phyloP scores from a whole-genome alignment of 169 alveolate genomes.

The Blepharisma undulans region DNA sequence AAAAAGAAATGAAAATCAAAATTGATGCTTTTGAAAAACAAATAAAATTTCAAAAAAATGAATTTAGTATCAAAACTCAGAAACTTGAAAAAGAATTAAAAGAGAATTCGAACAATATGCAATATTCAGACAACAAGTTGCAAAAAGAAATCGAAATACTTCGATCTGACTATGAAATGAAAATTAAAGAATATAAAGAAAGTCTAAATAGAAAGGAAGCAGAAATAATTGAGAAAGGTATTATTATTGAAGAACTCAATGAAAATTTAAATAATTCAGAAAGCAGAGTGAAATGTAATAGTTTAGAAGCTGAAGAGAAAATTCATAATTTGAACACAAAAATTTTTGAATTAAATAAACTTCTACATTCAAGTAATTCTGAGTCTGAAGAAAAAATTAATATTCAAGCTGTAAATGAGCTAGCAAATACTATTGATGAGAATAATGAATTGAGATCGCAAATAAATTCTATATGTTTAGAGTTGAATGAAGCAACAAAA shows the following conservation, averaged over 20 bases:
- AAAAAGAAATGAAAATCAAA: background rate
- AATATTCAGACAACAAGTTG: too few relatives aligned
- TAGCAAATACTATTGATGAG: background rate
- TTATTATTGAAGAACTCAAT: background rate
- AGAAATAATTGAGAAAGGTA: background rate
- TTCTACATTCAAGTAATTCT: background rate
- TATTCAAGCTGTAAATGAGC: background rate
- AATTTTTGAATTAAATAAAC: background rate
- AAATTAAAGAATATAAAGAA: background rate
- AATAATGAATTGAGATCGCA: background rate
- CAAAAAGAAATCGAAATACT: background rate
- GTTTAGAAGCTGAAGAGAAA: background rate
- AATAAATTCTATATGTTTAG: background rate
- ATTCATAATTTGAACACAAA: background rate
- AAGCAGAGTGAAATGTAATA: background rate
- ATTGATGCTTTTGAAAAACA: background rate
- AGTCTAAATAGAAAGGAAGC: background rate
- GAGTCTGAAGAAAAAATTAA: background rate
- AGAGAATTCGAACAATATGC: background rate
- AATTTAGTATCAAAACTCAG: background rate
- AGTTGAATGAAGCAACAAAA: background rate
- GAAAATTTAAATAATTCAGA: background rate
- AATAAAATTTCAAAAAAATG: background rate
- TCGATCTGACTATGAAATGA: background rate
- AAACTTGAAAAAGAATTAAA: background rate